phyloP scores from a whole-genome alignment of 306 rosid species.

The Abrus pulchellus region DNA sequence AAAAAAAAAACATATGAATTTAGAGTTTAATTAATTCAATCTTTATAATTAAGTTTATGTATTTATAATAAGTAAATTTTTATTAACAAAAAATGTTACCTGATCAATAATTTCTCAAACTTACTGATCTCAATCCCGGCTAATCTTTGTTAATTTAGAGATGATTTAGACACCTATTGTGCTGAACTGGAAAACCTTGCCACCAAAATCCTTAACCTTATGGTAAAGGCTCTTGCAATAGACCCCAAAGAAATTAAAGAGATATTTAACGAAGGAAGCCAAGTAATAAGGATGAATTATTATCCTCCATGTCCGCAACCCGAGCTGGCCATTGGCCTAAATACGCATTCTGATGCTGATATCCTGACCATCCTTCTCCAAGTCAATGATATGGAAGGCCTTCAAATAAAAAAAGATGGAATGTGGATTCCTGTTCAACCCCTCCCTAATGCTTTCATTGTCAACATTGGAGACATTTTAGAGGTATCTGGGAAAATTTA shows the following conservation, averaged over 20 bases:
- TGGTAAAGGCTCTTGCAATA: constrained; percentile 45
- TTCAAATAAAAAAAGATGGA: constrained; percentile 54
- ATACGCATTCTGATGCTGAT: constrained; percentile 45
- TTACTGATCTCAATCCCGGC: too few relatives aligned
- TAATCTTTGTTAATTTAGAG: neutral
- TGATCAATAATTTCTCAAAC: too few relatives aligned
- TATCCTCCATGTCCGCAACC: constrained; percentile 55
- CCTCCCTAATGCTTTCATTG: constrained; percentile 52
- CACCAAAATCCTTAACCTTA: constrained; percentile 27
- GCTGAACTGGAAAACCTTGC: constrained; percentile 21
- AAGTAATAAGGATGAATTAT: constrained; percentile 45
- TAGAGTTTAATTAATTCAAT: too few relatives aligned
- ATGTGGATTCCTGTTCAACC: constrained; percentile 53
- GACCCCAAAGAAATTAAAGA: constrained; percentile 37
- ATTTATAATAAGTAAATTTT: too few relatives aligned
- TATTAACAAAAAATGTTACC: too few relatives aligned
- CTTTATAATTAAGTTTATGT: too few relatives aligned
- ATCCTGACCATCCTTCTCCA: constrained; percentile 48
- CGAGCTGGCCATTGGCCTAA: constrained; percentile 38
- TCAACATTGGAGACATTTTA: constrained; percentile 35
- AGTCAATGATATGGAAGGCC: constrained; percentile 45
- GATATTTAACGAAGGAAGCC: neutral
- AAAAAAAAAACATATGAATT: too few relatives aligned
- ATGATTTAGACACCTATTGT: constrained; percentile 29
- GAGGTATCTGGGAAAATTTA: neutral